Evolutionary conservation across 2,329 filamentous ascomycete species (phyloP).

Genomic region (Ramularia endophylla): DNA sequence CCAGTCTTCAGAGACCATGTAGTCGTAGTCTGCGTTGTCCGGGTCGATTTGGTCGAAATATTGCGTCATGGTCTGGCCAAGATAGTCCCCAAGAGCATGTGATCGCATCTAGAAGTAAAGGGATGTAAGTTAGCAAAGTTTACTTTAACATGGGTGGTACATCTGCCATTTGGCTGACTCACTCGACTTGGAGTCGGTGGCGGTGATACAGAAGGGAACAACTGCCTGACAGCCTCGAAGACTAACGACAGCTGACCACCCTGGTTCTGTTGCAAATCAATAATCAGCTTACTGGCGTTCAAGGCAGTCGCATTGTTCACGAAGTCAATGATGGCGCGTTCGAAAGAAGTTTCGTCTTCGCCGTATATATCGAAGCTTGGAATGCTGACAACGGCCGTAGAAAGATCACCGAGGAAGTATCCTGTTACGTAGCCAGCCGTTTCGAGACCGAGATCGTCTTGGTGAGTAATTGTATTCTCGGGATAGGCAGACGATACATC

Average conservation of each 20-base stretch:
- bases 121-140: too few species aligned
- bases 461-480: too few species aligned
- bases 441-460: too few species aligned
- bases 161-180: too few species aligned
- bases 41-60: constrained; percentile 10
- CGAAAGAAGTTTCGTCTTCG: constrained; percentile 29
- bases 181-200: too few species aligned
- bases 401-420: constrained; percentile 16
- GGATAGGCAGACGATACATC: too few species aligned
- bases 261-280: constrained; percentile 25
- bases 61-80: constrained; percentile 19
- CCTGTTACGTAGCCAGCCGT: too few species aligned
- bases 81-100: constrained; percentile 4
- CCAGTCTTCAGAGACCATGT: constrained; percentile 19
- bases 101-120: constrained; percentile 22
- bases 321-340: constrained; percentile 28
- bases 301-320: too few species aligned
- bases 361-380: constrained; percentile 35
- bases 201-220: too few species aligned
- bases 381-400: constrained; percentile 36
- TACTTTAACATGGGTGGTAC: too few species aligned
- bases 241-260: constrained; percentile 20
- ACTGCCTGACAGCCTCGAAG: too few species aligned
- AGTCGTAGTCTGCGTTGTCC: constrained; percentile 1
- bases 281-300: constrained; percentile 16